Conservation (phyloP, 176 grass and related monocot genomes). For the Thalia dealbata region DNA sequence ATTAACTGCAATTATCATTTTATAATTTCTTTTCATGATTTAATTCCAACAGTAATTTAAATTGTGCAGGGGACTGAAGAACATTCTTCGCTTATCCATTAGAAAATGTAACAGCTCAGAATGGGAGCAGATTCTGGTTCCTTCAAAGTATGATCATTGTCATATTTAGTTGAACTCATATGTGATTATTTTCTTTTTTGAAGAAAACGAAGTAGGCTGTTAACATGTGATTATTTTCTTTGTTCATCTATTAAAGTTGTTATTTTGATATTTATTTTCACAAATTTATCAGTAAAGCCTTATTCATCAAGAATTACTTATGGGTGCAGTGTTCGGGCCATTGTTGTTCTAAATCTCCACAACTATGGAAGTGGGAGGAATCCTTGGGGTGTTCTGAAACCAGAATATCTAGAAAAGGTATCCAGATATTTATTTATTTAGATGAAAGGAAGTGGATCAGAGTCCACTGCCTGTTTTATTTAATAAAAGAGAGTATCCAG, state of each 20-base stretch:
- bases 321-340: constrained; percentile 79
- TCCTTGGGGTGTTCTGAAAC: constrained; percentile 91
- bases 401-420: constrained; percentile 95
- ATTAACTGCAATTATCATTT: too few relatives aligned
- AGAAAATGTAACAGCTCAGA: constrained; percentile 76
- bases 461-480: too few relatives aligned
- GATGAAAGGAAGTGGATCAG: too few relatives aligned
- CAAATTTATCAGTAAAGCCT: neutral
- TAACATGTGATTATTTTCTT: neutral
- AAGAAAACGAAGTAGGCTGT: too few relatives aligned
- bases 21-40: too few relatives aligned
- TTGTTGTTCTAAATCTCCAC: constrained; percentile 96
- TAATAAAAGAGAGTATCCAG: constrained; percentile 68
- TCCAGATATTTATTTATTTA: constrained; percentile 16
- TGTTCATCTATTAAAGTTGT: neutral
- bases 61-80: constrained; percentile 60
- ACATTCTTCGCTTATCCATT: constrained; percentile 67
- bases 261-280: neutral
- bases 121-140: constrained; percentile 75
- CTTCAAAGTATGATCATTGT: constrained; percentile 47
- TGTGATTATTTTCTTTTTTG: neutral
- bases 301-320: neutral
- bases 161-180: neutral
- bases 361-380: constrained; percentile 94
- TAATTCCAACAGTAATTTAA: neutral